Base-by-base conservation (phyloP, 2,329 filamentous ascomycete species). In the Calycina herbarum region DNA sequence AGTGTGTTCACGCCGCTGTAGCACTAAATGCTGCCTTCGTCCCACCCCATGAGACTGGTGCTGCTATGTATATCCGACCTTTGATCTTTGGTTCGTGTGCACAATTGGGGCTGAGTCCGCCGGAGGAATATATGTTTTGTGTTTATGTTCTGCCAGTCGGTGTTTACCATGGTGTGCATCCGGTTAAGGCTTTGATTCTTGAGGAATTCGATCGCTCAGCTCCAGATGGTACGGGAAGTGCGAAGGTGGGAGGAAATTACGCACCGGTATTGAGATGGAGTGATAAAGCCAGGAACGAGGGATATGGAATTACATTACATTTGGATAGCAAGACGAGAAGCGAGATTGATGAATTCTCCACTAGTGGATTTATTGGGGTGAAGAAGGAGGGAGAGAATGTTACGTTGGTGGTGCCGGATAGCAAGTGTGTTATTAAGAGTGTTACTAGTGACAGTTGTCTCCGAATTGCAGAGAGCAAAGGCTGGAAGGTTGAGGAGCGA, bases 211-310 rank as follows among this genome's bases (percentile, higher is more conserved):
- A 98, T 78, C 91, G 94, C 35, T 87, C 94, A 0, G 94, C 94
- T n/a, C 94, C 95, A 0, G 87, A 93, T 73, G 94, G 94, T 0
- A 96, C 92, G 0, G 94, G 94, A 0, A 89, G 87, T 68, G 94
- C 93, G n/a, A 98, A 98, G 80, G 85, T 98, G 2, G 94, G 95
- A 31, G 95, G 94, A 15, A 98, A 98, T 80, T 98, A 98, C 76
- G 94, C 94, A 10, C 94, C 94, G 2, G 94, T 98, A 5, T 79
- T 98, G 74, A 84, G 91, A 64, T 93, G 92, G 84, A 96, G 92
- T 75, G 93, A 96, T 73, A 89, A 86, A 74, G 94, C 95, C 0
- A 82, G 89, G 65, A 81, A 82, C 20, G 86, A 92, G 66, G 94
- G 94, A 38, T 98, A 86, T 75, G 94, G 92, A n/a, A 98, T 98